Conservation (phyloP, 2,329 filamentous ascomycete species). For the Colletotrichum liriopes region DNA sequence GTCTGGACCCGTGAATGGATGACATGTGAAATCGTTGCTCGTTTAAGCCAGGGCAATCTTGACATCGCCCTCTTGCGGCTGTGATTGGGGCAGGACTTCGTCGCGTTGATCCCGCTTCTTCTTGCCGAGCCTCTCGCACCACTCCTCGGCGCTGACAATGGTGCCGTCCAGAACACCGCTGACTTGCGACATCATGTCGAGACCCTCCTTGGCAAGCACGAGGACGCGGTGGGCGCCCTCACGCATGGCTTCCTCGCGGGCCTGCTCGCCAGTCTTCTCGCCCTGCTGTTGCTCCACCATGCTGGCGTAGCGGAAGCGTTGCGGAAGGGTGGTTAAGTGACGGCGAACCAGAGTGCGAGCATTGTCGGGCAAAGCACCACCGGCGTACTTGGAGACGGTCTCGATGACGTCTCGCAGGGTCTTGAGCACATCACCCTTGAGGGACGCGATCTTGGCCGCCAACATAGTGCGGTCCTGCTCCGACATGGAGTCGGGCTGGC, state of each 20-base stretch:
- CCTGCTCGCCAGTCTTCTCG: slow-evolving; percentile 49
- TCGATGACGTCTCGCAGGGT: slow-evolving; percentile 86
- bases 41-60: slow-evolving; percentile 45
- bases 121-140: slow-evolving; percentile 84
- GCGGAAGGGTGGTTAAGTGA: slow-evolving; percentile 87
- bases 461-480: slow-evolving; percentile 64
- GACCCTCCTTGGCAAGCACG: slow-evolving; percentile 88
- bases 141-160: slow-evolving; percentile 90
- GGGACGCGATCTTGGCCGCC: slow-evolving; percentile 75
- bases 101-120: slow-evolving; percentile 47
- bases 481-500: slow-evolving; percentile 40
- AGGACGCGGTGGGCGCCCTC: slow-evolving; percentile 83
- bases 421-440: slow-evolving; percentile 81
- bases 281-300: slow-evolving; percentile 57
- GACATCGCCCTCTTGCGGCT: slow-evolving; percentile 48
- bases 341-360: slow-evolving; percentile 86
- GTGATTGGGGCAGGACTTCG: slow-evolving; percentile 47
- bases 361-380: slow-evolving; percentile 92
- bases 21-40: slow-evolving; percentile 26
- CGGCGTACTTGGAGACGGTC: slow-evolving; percentile 90
- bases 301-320: slow-evolving; percentile 83
- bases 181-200: slow-evolving; percentile 96
- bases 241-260: slow-evolving; percentile 60
- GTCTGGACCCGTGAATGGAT: slow-evolving; percentile 10
- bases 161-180: slow-evolving; percentile 91